phyloP scores from a whole-genome alignment of 768 basidiomycete species.

The Serpula lacrymans region DNA sequence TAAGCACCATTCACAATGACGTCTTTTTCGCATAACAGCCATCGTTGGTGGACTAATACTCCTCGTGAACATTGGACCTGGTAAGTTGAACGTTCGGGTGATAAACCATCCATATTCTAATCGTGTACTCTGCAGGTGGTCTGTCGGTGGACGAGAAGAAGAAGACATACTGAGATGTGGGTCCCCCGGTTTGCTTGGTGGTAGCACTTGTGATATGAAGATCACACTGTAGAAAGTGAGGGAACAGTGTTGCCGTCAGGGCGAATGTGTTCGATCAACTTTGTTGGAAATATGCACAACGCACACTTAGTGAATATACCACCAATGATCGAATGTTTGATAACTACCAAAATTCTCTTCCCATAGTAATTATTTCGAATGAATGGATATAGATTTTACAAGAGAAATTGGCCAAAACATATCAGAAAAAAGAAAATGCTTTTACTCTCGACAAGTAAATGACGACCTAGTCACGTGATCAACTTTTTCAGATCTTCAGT shows the following conservation, averaged over 20 bases:
- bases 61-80: slow-evolving; percentile 98
- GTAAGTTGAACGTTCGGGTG: slow-evolving; percentile 46
- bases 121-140: slow-evolving; percentile 53
- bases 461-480: neutral
- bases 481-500: neutral
- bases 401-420: no score
- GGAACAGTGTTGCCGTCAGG: no score
- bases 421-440: no score
- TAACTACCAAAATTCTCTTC: no score
- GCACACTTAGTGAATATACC: no score
- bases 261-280: no score
- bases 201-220: no score
- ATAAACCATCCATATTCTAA: neutral
- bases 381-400: no score
- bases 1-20: neutral
- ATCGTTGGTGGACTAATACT: slow-evolving; percentile 98
- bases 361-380: no score
- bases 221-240: no score
- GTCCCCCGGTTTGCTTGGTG: neutral
- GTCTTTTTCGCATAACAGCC: slow-evolving; percentile 42
- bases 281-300: no score
- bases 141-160: slow-evolving; percentile 99
- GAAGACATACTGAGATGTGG: slow-evolving; percentile 67
- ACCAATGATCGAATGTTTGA: no score
- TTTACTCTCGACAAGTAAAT: neutral